Conservation (phyloP, 495 filamentous ascomycete species). For the Lepraria neglecta region DNA sequence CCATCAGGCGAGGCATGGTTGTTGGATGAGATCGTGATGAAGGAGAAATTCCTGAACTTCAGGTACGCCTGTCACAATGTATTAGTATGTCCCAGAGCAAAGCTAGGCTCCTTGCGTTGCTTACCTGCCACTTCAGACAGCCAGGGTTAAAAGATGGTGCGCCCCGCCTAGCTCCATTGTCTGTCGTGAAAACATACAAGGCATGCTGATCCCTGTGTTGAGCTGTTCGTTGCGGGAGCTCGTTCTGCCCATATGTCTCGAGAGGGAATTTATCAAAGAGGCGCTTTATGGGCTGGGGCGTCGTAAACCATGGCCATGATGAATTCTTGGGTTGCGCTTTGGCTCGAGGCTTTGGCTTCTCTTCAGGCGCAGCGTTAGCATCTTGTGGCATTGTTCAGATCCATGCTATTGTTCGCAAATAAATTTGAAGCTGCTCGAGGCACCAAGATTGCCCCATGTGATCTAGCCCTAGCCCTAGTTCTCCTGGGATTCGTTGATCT, state of each 20-base stretch:
- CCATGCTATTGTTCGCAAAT: conserved; percentile 15
- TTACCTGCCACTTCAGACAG: conserved; percentile 95
- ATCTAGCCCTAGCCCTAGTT: conserved; percentile 1
- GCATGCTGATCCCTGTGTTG: conserved; percentile 44
- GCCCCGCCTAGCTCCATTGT: conserved; percentile 54
- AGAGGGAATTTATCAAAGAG: conserved; percentile 84
- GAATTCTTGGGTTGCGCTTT: neutral
- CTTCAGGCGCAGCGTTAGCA: conserved; percentile 13
- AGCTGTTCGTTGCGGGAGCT: conserved; percentile 62
- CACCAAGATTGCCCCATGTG: neutral
- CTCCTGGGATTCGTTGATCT: neutral
- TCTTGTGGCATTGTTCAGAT: conserved; percentile 26
- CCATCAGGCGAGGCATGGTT: conserved; percentile 92
- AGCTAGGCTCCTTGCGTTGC: neutral
- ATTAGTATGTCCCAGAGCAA: neutral
- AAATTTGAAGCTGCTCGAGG: conserved; percentile 3
- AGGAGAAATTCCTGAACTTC: conserved; percentile 65
- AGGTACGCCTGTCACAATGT: conserved; percentile 63
- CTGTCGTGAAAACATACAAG: conserved; percentile 72
- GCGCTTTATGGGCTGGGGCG: conserved; percentile 69
- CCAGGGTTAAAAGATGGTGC: conserved; percentile 82
- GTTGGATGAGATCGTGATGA: conserved; percentile 64
- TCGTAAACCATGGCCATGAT: conserved; percentile 46
- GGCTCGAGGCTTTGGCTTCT: conserved; percentile 14
- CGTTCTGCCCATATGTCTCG: conserved; percentile 65